Base-by-base conservation (phyloP, 495 filamentous ascomycete species). In the Penicillium pulvis region DNA sequence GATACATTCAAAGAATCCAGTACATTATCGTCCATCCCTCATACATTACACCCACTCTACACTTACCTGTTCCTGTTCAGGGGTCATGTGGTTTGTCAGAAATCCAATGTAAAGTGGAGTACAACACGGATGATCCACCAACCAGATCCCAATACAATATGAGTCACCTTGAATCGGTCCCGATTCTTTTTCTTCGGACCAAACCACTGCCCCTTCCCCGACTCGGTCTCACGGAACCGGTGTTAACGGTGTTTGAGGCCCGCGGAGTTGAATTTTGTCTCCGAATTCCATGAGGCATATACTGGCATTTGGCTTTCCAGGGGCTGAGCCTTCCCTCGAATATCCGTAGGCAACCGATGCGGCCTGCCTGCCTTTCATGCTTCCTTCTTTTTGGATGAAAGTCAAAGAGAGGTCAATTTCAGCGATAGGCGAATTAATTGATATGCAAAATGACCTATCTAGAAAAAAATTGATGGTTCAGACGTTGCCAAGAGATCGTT, bases 151-250 rank as follows among this genome's bases (percentile, higher is more conserved):
- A 19, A 17, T 49, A 28, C 5, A 30, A 49, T 28, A 49, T 49
- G 46, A 49, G 12, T 49, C 46, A 49, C 46, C 43, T 20, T 31
- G 1, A 10, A 49, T 49, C 26, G 23, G 16, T 49, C 26, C 46
- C 46, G 46, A 49, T 49, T 49, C 46, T 49, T 49, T 49, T 49
- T 49, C 46, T 49, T 49, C 46, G 46, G 46, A 49, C 46, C 23
- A 31, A 49, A 26, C 19, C 16, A 28, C n/a, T n/a, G 39, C 31
- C 26, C 26, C 46, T 49, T 49, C 24, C 46, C 46, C 46, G 46
- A 49, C 46, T 49, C 45, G 45, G 45, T 16, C 26, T 30, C 46
- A 28, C 46, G 46, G 46, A 30, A 7, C 16, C 39, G 46, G 46
- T 14, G 10, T 49, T 49, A 49, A 49, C 46, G 46, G 46, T 49